Evolutionary conservation across 1,284 basidiomycete species (phyloP), one percentile per base, ranked within the genome.

Genomic region (Cutaneotrichosporon spelunceum): DNA sequence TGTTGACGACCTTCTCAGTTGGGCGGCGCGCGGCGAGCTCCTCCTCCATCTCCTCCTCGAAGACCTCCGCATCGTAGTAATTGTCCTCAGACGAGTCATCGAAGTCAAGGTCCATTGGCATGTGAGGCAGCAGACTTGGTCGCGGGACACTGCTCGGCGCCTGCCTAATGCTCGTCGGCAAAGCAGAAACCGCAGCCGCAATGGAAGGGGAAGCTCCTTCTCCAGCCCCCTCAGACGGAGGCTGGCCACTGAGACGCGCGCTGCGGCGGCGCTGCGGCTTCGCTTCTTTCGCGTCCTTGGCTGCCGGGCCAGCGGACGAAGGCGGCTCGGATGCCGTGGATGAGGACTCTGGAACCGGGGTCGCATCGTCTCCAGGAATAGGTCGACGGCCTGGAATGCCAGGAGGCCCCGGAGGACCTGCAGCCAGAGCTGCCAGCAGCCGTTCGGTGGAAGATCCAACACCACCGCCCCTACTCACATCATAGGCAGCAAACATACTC

Each of bases 401-500:
- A 11, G 27, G 13, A 6, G 11, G 13, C 7, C 50, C 50, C 30
- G 74, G 68, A 19, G 76, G 63, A 8, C 79, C 68, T 19, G 66
- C 68, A 21, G 81, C 76, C 0, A 73, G 62, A 4, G 81, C 81
- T 11, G 82, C 78, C 2, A 83, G 80, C n/a, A 88, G 82, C 4
- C 87, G 86, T n/a, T 87, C 68, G 10, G 68, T 65, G 4, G 67
- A 64, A 11, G 63, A 63, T 4, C 57, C 63, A 0, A 61, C 62
- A 5, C 65, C 60, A 33, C 48, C 56, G 3, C 61, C 67, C 8
- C 64, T 62, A n/a, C 68, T 59, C 13, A 77, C 88, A 5, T 91
- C 88, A 55, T 96, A 83, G 3, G 93, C 90, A 27, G 94, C 93
- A 50, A 98, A 85, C 86, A 97, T 92, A 42, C 88, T 88, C 4